These are phyloP conservation scores for rapeseed (Brassica napus) DNA, from an alignment of 345 rosid genomes.

Conservation along the genomic window DNA sequence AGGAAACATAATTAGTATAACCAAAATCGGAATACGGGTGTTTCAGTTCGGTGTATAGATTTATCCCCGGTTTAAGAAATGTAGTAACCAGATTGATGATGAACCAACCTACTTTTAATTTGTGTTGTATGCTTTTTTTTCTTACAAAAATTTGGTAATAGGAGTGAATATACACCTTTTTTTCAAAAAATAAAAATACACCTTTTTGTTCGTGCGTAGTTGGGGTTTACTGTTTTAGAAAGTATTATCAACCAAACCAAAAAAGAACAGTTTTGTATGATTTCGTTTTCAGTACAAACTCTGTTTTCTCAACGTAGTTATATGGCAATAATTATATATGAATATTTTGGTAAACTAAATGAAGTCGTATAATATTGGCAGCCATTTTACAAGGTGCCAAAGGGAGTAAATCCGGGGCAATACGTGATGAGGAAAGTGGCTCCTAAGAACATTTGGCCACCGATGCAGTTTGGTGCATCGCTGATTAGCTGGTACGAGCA, in stretches of 20 bases:
- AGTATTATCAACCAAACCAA: not conserved
- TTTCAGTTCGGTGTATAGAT: not conserved
- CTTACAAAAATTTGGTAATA: not conserved
- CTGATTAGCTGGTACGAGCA: constrained; percentile 94
- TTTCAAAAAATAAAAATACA: not conserved
- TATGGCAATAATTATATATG: not conserved
- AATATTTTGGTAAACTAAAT: not conserved
- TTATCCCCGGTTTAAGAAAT: not conserved
- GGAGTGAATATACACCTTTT: not conserved
- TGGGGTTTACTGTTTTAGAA: not conserved
- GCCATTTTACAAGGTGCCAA: constrained; percentile 84
- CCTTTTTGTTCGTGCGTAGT: not conserved
- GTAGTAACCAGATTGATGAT: not conserved
- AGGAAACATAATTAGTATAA: not conserved
- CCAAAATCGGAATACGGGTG: not conserved
- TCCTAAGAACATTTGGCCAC: constrained; percentile 82
- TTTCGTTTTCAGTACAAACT: not conserved
- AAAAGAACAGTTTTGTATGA: not conserved
- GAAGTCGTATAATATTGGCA: constrained; percentile 33
- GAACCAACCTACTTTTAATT: not conserved
- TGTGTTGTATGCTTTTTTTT: not conserved
- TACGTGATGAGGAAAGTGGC: constrained; percentile 78
- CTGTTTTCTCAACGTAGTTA: not conserved
- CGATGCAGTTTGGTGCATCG: constrained; percentile 80
- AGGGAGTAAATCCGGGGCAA: constrained; percentile 66